Base-by-base conservation (phyloP, 306 rosid genomes). In the Pyrus communis region DNA sequence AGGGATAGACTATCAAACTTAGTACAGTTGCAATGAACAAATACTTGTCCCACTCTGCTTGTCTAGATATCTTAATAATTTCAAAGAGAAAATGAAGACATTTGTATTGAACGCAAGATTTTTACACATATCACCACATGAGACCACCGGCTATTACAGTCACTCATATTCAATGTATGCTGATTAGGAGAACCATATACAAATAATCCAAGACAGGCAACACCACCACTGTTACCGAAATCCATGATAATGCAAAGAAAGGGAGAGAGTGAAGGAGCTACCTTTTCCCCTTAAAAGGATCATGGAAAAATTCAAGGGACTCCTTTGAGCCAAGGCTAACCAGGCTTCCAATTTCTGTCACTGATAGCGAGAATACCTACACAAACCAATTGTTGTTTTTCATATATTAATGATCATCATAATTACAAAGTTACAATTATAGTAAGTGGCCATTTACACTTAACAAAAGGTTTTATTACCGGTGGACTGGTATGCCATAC, bases 301-400 rank as follows among this genome's bases (percentile, higher is more conserved):
- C 92, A 58, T 89, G 97, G 73, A 84, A 89, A 66, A 92, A 89
- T 84, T 94, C 98, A 77, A 86, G 86, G 18, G 95, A 86, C 21
- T 82, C 97, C 74, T 75, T 86, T 21, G 88, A 42, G 35, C 94
- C 95, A 76, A 94, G 96, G 89, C 88, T 75, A 80, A 92, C 74
- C 31, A 94, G 49, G 83, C 69, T 83, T 81, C 97, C 98, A 80
- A 94, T 90, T 89, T 94, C 98, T 79, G 81, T 75, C 79, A 89
- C 92, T 9, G 98, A 90, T 61, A 94, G 86, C 11, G 96, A 88
- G 82, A 91, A 91, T 22, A 93, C 90, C 96, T 93, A 74, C 81
- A 88, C 59, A 87, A 81, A 73, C 60, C 25, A 77, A 73, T 57
- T 45, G 74, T 78, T 67, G 76, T 46, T 28, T 76, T 75, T 14